Evolutionary conservation across 352 stramenopile genomes (phyloP), one percentile per base, ranked within the genome.

Genomic region (Pythium apleroticum): DNA sequence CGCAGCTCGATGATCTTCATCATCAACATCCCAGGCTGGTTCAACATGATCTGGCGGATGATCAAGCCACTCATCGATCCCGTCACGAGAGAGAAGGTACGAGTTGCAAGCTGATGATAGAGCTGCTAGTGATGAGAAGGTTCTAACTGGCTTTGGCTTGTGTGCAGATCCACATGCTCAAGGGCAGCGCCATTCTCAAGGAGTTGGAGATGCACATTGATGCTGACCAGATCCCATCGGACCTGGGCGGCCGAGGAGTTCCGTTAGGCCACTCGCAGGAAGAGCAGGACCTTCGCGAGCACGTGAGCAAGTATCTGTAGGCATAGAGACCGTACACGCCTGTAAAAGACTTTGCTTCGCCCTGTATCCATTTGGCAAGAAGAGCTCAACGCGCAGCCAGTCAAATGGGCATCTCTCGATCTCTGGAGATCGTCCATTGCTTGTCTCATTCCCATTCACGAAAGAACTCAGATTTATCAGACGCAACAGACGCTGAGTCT

Each of bases 21-120:
- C 50, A 89, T 98, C 58, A 98, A 98, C 80, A 96, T 97, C 30
- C 95, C 95, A 0, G 87, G 82, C 54, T 98, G 95, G 95, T 98
- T 98, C 74, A 90, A 95, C 73, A 91, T 92, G 65, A 84, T 98
- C 45, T 98, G 95, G 81, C 92, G 91, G 53, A 86, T 98, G 60
- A 86, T 98, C 52, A 97, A 96, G 76, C 94, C 95, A 22, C 60
- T 98, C 43, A 88, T 98, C 58, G 85, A 97, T 59, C 93, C 96
- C 28, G 93, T 96, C 11, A 98, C 95, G n/a, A 88, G 91, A 62
- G 80, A 97, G 57, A 98, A 98, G 80, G 96, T 98, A 52, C 17
- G 54, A 15, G 15, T 14, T 22, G n/a, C 14, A 12, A 20, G 49
- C 11, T 66, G 9, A 24, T 53, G 7, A 5, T 30, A 43, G 25